phyloP scores from a whole-genome alignment of 768 basidiomycete species.

The Phanerochaete sordida region DNA sequence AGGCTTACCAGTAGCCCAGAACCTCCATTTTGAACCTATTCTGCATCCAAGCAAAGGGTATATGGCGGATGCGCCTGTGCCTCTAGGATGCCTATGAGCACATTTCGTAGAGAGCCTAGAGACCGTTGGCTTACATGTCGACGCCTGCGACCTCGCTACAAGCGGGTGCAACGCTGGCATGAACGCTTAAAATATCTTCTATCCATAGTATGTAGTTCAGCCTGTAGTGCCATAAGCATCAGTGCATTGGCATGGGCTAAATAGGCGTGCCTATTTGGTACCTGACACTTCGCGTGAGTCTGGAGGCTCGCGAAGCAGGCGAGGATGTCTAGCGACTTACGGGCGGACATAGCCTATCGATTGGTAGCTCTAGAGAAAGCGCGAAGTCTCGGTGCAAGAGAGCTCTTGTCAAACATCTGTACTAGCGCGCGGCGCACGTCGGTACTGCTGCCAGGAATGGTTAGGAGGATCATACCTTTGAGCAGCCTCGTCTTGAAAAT shows the following conservation, averaged over 20 bases:
- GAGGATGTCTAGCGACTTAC: too few species aligned
- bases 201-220: conserved; percentile 88
- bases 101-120: not conserved
- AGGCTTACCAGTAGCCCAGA: conserved; percentile 64
- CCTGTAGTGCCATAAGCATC: too few species aligned
- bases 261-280: conserved; percentile 79
- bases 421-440: conserved; percentile 15
- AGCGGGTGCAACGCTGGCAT: not conserved
- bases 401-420: conserved; percentile 75
- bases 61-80: conserved; percentile 88
- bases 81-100: conserved; percentile 39
- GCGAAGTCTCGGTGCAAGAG: conserved; percentile 74
- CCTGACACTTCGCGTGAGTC: too few species aligned
- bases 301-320: too few species aligned
- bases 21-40: conserved; percentile 48
- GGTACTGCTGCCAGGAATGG: not conserved
- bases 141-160: conserved; percentile 41
- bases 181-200: conserved; percentile 53
- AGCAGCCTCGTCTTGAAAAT: conserved; percentile 71
- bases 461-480: conserved; percentile 47
- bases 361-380: conserved; percentile 56
- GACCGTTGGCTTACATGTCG: conserved; percentile 61
- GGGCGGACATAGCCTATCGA: conserved; percentile 82
- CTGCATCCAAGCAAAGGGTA: conserved; percentile 77
- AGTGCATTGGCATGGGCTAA: too few species aligned